Percentiles rank a stretch among this genome's conserved stretches.
phyloP scores from a whole-genome alignment of 2,329 filamentous ascomycete species.

The Ilyonectria robusta region DNA sequence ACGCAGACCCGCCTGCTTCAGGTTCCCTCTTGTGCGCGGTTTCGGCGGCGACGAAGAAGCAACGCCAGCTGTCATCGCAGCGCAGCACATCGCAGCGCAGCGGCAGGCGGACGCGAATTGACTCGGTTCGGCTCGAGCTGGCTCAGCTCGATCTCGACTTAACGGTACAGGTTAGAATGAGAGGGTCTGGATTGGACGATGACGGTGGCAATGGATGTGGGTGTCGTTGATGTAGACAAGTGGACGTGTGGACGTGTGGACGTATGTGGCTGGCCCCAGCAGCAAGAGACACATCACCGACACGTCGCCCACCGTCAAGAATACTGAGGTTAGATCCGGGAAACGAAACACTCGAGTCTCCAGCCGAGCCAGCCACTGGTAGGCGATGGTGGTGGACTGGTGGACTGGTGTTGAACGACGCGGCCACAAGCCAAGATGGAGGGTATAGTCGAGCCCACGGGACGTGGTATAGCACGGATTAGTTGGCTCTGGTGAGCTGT shows the following conservation, averaged over 20 bases:
- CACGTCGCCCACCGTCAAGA: constrained; percentile 25
- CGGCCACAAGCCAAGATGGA: constrained; percentile 16
- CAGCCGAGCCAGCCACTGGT: constrained; percentile 20
- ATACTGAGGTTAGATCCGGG: constrained; percentile 20
- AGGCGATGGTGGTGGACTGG: not conserved
- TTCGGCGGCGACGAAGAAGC: constrained; percentile 36
- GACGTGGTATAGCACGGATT: constrained; percentile 17
- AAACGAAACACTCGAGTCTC: constrained; percentile 28
- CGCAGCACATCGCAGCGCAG: constrained; percentile 5
- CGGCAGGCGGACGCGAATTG: constrained; percentile 25
- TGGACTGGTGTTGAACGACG: constrained; percentile 1
- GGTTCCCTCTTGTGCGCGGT: constrained; percentile 28
- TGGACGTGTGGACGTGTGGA: constrained; percentile 9
- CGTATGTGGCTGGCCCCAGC: constrained; percentile 24
- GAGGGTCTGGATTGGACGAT: constrained; percentile 25
- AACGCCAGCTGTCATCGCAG: constrained; percentile 39
- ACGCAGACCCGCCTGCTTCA: constrained; percentile 28
- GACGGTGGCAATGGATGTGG: constrained; percentile 29
- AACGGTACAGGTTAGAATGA: constrained; percentile 25
- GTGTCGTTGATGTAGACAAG: constrained; percentile 3
- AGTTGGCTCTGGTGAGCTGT: constrained; percentile 27
- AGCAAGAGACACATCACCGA: constrained; percentile 29
- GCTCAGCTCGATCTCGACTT: constrained; percentile 29
- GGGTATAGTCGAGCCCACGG: constrained; percentile 23
- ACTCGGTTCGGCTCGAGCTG: constrained; percentile 18